Percentiles rank a stretch among this genome's conserved stretches.
These are phyloP conservation scores for Agaricus sinodeliciosus DNA, from an alignment of 768 basidiomycete genomes.

Conservation along the genomic window DNA sequence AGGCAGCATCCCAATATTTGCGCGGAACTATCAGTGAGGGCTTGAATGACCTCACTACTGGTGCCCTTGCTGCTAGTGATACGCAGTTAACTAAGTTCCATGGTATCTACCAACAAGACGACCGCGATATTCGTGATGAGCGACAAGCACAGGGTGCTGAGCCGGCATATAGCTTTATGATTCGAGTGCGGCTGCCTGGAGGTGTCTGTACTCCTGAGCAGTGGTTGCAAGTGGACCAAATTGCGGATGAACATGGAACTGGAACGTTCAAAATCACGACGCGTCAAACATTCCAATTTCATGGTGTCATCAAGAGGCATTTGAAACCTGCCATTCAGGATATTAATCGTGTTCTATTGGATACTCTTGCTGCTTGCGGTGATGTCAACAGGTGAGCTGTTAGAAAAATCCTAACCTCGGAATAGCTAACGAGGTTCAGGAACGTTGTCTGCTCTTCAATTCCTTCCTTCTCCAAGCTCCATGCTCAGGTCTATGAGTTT, in stretches of 20 bases:
- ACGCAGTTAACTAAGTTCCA: constrained; percentile 98
- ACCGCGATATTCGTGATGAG: constrained; percentile 97
- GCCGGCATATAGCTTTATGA: constrained; percentile 98
- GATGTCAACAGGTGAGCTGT: constrained; percentile 82
- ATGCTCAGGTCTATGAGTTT: constrained; percentile 78
- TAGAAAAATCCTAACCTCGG: not conserved
- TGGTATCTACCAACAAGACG: constrained; percentile 95
- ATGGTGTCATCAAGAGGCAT: constrained; percentile 96
- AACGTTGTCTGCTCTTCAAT: constrained; percentile 91
- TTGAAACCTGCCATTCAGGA: constrained; percentile 95
- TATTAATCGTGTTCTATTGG: constrained; percentile 85
- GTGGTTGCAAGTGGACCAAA: constrained; percentile 94
- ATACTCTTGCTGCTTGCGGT: constrained; percentile 97
- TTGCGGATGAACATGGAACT: constrained; percentile 91
- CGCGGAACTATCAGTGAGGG: constrained; percentile 95
- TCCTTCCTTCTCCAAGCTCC: constrained; percentile 82
- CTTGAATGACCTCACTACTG: constrained; percentile 77
- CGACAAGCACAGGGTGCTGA: constrained; percentile 88
- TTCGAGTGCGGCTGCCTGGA: constrained; percentile 92
- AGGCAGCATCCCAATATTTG: constrained; percentile 89
- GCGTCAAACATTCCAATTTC: constrained; percentile 98
- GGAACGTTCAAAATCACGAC: constrained; percentile 97
- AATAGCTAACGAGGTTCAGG: constrained; percentile 30
- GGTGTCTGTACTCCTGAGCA: constrained; percentile 90
- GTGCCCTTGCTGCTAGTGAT: constrained; percentile 86